Evolutionary conservation across 2,329 filamentous ascomycete species (phyloP), one percentile per base, ranked within the genome.

Genomic region (Monilinia fructicola): DNA sequence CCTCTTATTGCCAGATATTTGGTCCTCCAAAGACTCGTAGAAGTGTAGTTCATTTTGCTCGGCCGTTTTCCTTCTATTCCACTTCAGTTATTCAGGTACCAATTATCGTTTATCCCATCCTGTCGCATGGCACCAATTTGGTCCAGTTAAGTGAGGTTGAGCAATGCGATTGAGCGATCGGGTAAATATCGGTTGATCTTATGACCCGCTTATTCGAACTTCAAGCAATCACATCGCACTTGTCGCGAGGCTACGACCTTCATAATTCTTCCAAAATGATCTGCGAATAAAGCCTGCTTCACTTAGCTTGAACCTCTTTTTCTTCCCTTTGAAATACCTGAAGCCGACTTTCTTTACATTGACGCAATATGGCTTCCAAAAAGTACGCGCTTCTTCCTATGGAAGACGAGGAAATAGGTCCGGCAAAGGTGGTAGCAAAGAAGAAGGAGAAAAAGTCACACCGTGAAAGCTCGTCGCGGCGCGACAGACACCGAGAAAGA

Each of bases 331-430:
- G 14, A 23, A 9, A 4, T 21, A n/a, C 9, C 2, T 7, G 1
- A 10, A 42, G 40, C 40, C 40, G 18, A 12, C 16, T 26, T n/a
- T 11, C 4, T 38, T 11, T 21, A 21, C 9, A 14, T 21, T 4
- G 4, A 40, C 21, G 38, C 10, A 61, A 46, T 6, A 72, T 72
- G 70, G 81, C 80, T 68, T 79, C 80, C 56, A 89, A 89, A 76
- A 85, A 84, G 73, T 90, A 90, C 76, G 86, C 87, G 10, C 85
- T 90, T 71, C 78, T 90, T 69, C 83, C 87, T 10, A 90, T 90
- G 87, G 86, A 86, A 67, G 86, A 86, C 14, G 84, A 84, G 44
- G 85, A 87, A 69, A 80, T 87, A n/a, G 82, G 82, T 0, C 82
- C 82, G 31, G 81, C 82, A 67, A 83, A 83, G 66, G 77, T 82